phyloP scores from a whole-genome alignment of 768 basidiomycete species.

The Neoboletus magnificus region DNA sequence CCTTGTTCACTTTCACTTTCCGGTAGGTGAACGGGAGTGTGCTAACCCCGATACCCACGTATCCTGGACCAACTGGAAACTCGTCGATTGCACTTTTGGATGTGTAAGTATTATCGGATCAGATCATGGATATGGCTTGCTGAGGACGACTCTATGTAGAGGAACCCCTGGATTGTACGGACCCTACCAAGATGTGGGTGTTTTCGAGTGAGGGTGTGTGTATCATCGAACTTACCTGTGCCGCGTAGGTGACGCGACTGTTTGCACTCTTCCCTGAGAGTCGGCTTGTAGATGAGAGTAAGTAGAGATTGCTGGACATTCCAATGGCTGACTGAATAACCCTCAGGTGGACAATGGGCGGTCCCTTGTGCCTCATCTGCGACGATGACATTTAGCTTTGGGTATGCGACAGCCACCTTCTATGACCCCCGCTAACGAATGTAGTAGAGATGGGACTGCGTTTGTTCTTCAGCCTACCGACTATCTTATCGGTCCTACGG shows the following conservation, averaged over 20 bases:
- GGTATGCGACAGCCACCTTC: constrained; percentile 39
- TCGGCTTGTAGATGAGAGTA: constrained; percentile 64
- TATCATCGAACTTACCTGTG: not conserved
- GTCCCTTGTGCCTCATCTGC: constrained; percentile 64
- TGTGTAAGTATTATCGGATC: constrained; percentile 46
- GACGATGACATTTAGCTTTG: constrained; percentile 65
- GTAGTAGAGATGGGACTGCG: constrained; percentile 25
- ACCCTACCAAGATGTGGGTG: constrained; percentile 69
- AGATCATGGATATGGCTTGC: not conserved
- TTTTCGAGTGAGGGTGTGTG: not conserved
- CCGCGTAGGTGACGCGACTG: constrained; percentile 58
- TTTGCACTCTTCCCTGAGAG: constrained; percentile 58
- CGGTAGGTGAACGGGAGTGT: constrained; percentile 54
- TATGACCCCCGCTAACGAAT: not conserved
- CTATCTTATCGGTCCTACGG: constrained; percentile 69
- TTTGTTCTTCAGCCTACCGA: constrained; percentile 72
- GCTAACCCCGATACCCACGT: constrained; percentile 59
- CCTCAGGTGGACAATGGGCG: constrained; percentile 65
- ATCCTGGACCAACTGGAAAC: constrained; percentile 52
- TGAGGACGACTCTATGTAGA: constrained; percentile 35
- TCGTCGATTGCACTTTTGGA: constrained; percentile 69
- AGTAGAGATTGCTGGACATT: constrained; percentile 14
- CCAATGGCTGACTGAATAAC: not conserved
- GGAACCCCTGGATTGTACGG: constrained; percentile 72
- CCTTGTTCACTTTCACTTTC: constrained; percentile 8